These are phyloP conservation scores for Sugiyamaella qingdaonensis DNA, from an alignment of 805 yeast species.

Conservation along the genomic window DNA sequence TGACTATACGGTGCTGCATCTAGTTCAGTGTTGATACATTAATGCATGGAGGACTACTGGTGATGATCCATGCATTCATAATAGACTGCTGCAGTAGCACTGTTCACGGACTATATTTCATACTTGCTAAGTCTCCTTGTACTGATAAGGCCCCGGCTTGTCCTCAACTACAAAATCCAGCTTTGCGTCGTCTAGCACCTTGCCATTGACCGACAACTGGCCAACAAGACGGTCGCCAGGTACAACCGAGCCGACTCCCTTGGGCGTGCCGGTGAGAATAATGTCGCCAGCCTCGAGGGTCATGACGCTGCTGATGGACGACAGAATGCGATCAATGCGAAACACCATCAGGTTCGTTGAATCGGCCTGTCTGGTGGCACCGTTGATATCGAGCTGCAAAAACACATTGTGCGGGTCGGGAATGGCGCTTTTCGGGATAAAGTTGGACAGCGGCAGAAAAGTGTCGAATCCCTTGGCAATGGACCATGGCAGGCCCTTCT, in stretches of 20 bases:
- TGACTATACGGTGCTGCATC: too few relatives aligned
- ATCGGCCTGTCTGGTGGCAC: slow-evolving; percentile 63
- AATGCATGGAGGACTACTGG: too few relatives aligned
- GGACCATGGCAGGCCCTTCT: slow-evolving; percentile 94
- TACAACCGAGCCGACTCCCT: slow-evolving; percentile 82
- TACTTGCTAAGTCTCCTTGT: slow-evolving; percentile 37
- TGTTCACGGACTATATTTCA: neutral
- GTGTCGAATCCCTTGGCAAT: slow-evolving; percentile 97
- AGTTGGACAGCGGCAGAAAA: slow-evolving; percentile 78
- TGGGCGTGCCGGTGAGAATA: slow-evolving; percentile 93
- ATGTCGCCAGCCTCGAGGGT: slow-evolving; percentile 88
- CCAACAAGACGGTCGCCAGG: slow-evolving; percentile 81
- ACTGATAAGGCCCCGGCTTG: slow-evolving; percentile 58
- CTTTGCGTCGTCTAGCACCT: slow-evolving; percentile 46
- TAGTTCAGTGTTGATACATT: too few relatives aligned
- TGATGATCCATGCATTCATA: neutral
- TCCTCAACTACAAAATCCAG: slow-evolving; percentile 51
- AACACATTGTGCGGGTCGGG: slow-evolving; percentile 71
- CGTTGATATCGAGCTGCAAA: slow-evolving; percentile 65
- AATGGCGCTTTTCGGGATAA: slow-evolving; percentile 61
- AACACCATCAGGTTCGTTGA: slow-evolving; percentile 79
- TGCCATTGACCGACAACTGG: slow-evolving; percentile 52
- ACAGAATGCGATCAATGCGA: slow-evolving; percentile 74
- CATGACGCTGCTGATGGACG: slow-evolving; percentile 83
- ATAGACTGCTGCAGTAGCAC: neutral